Evolutionary conservation across 495 filamentous ascomycete genomes (phyloP).

Genomic region (Hyaloscypha bicolor): DNA sequence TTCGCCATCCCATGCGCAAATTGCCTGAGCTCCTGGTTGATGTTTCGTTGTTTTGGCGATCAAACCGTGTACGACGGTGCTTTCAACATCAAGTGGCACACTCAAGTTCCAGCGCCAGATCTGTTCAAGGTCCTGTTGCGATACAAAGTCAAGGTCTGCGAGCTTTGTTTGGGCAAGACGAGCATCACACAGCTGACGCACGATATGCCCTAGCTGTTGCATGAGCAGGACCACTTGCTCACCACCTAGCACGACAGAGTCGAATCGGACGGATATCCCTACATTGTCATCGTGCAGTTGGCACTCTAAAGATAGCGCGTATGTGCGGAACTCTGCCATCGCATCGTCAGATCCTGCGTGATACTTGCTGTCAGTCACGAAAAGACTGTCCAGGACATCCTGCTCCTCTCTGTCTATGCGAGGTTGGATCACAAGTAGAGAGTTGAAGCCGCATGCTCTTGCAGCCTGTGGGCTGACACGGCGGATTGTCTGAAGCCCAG

Average conservation of each 20-base stretch:
- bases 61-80: no score
- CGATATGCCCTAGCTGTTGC: not conserved
- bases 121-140: no score
- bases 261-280: not conserved
- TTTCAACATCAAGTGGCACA: no score
- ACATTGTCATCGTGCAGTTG: not conserved
- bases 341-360: not conserved
- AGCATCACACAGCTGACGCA: not conserved
- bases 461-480: not conserved
- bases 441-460: not conserved
- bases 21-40: no score
- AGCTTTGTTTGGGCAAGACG: no score
- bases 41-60: no score
- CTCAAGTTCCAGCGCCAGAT: no score
- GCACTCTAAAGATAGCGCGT: not conserved
- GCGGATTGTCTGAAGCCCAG: not conserved
- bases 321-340: not conserved
- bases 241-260: not conserved
- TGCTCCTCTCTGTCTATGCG: slow-evolving; percentile 21
- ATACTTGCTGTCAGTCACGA: not conserved
- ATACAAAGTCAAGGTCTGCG: no score
- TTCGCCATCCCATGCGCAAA: not conserved
- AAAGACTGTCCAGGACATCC: no score
- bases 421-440: slow-evolving; percentile 12
- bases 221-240: not conserved